A percentile compares a stretch with the other conserved stretches of the same genome.
phyloP scores from a whole-genome alignment of 495 filamentous ascomycete genomes.

The Lophium mytilinum region DNA sequence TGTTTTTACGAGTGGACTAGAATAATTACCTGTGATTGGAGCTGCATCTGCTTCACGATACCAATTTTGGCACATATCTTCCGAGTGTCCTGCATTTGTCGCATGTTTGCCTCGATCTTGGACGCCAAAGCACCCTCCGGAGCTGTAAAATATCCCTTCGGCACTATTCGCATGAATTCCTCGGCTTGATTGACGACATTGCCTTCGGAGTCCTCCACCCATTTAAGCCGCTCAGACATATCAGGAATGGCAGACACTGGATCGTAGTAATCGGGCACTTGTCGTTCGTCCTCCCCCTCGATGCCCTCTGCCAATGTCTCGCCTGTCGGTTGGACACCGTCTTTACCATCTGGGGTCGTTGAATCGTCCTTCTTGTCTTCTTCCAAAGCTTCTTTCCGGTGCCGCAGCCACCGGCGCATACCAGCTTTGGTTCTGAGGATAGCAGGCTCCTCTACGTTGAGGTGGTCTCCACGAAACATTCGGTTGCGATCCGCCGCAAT shows the following conservation, averaged over 20 bases:
- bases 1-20: neutral
- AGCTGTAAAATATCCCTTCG: constrained; percentile 66
- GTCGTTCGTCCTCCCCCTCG: constrained; percentile 69
- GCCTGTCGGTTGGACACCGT: constrained; percentile 40
- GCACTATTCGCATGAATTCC: constrained; percentile 67
- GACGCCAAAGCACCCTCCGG: constrained; percentile 66
- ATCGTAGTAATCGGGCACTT: constrained; percentile 90
- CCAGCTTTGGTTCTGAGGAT: constrained; percentile 65
- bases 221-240: constrained; percentile 62
- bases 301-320: constrained; percentile 89
- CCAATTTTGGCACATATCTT: constrained; percentile 94
- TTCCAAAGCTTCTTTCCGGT: constrained; percentile 54
- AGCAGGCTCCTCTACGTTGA: constrained; percentile 83
- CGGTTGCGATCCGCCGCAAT: constrained; percentile 73
- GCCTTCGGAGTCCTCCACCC: constrained; percentile 80
- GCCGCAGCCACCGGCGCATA: constrained; percentile 75
- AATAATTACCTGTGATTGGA: constrained; percentile 75
- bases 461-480: constrained; percentile 71
- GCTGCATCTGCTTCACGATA: constrained; percentile 98
- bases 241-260: constrained; percentile 79
- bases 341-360: constrained; percentile 37
- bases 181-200: constrained; percentile 78
- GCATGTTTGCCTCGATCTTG: constrained; percentile 83
- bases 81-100: constrained; percentile 92
- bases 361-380: constrained; percentile 36